Evolutionary conservation across 1,284 basidiomycete species (phyloP).

Genomic region (Marasmius fiardii): DNA sequence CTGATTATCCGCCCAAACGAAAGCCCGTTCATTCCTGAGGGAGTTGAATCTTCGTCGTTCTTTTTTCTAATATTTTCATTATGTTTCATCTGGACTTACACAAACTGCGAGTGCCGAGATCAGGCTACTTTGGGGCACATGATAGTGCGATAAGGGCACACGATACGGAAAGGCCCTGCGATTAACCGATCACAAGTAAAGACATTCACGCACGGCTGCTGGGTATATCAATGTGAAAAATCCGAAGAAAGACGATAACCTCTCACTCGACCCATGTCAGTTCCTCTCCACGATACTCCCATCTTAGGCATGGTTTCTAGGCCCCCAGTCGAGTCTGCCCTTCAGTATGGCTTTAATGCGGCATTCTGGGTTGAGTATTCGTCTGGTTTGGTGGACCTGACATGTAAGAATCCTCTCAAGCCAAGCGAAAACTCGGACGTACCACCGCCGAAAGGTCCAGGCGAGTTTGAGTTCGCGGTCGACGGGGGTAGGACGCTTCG

Average conservation of each 20-base stretch:
- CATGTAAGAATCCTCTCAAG: constrained; percentile 34
- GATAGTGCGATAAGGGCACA: too few relatives aligned
- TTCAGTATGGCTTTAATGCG: constrained; percentile 51
- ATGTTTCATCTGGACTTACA: too few relatives aligned
- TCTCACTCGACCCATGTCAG: neutral
- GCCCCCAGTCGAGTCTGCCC: constrained; percentile 39
- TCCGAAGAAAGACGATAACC: neutral
- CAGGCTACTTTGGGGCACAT: too few relatives aligned
- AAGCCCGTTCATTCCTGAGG: too few relatives aligned
- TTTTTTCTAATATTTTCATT: too few relatives aligned
- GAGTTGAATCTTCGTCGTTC: too few relatives aligned
- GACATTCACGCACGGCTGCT: neutral
- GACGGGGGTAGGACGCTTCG: constrained; percentile 49
- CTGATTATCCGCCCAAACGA: too few relatives aligned
- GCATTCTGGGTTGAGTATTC: constrained; percentile 71
- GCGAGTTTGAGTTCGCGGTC: constrained; percentile 52
- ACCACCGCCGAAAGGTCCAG: constrained; percentile 31
- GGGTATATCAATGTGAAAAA: neutral
- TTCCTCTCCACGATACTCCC: constrained; percentile 36
- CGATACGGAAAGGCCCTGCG: too few relatives aligned
- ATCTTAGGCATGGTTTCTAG: constrained; percentile 43
- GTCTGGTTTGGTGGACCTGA: constrained; percentile 57
- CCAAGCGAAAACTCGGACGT: constrained; percentile 9
- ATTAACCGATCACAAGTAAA: neutral
- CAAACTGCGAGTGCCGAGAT: too few relatives aligned